Base-by-base conservation (phyloP, 2,329 filamentous ascomycete species). In the Hymenoscyphus fraxineus region DNA sequence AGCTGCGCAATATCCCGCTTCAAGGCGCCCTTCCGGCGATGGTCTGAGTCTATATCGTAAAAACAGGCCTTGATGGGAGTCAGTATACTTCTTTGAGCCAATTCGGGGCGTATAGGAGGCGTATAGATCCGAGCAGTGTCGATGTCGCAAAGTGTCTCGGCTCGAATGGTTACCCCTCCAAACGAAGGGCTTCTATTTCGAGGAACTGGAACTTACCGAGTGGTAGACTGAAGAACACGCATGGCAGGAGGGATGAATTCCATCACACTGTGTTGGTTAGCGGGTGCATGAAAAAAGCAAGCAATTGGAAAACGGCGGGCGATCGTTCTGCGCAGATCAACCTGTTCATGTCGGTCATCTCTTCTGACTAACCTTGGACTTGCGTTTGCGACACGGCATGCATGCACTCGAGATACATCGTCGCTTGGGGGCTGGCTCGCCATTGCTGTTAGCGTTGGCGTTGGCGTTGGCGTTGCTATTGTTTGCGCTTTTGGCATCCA, bases 221-320 rank as follows among this genome's bases (percentile, higher is more conserved):
- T 78, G 76, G 71, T 83, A 83, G 10, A 83, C 80, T 22, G 80
- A 79, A 9, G 75, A 77, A 68, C 82, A 83, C 12, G 81, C 82
- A 27, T 80, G 80, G 72, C 82, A 84, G 6, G 78, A 72, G 40
- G 81, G 81, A 13, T 77, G 73, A 39, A 76, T 74, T 41, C 81
- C 81, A 72, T 84, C 81, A 70, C 82, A 83, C 80, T 83, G 67
- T 31, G 13, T 38, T 15, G 60, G 35, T 47, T 13, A 19, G 22
- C 27, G 16, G 44, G 31, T 31, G 56, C 15, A n/a, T 54, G 16
- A n/a, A 39, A n/a, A 40, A 51, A 31, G 22, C 39, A 47, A n/a
- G 16, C 13, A 15, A 27, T 27, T 27, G 27, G 27, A 27, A 27
- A 58, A 39, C 19, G 9, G n/a, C 31, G 41, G 22, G 47, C 51